Percentiles rank a stretch among this genome's conserved stretches.
phyloP scores from a whole-genome alignment of 169 alveolate species.

The Cryptosporidium viatorum region DNA sequence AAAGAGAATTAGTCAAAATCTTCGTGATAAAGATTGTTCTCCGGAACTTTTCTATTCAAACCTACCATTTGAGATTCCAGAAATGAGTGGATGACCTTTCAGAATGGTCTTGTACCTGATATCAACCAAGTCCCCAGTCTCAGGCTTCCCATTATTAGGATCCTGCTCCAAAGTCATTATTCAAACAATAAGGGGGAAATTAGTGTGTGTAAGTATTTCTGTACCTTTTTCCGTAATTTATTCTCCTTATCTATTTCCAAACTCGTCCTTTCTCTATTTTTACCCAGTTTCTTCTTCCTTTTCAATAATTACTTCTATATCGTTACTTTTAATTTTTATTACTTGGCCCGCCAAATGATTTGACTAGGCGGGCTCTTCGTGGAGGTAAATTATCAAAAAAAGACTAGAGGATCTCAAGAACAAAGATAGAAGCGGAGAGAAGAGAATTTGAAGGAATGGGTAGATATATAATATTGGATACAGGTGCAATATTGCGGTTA shows the following conservation, averaged over 20 bases:
- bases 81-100: neutral
- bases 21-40: neutral
- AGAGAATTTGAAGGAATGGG: slow-evolving; percentile 15
- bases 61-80: neutral
- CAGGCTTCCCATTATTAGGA: neutral
- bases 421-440: slow-evolving; percentile 22
- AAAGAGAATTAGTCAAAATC: neutral
- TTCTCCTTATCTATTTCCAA: neutral
- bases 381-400: slow-evolving; percentile 31
- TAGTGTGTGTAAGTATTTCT: neutral
- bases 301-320: neutral
- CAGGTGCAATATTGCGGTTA: slow-evolving; percentile 66
- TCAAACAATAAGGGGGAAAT: neutral
- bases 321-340: neutral
- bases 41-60: neutral
- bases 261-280: neutral
- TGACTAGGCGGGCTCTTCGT: neutral
- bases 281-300: neutral
- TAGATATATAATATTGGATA: slow-evolving; percentile 52
- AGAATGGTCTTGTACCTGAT: slow-evolving; percentile 14
- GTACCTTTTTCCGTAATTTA: neutral
- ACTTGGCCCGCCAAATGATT: neutral
- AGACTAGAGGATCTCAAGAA: slow-evolving; percentile 26
- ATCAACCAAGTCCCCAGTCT: slow-evolving; percentile 42
- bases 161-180: neutral